phyloP scores from a whole-genome alignment of 2,329 filamentous ascomycete genomes.

The Mycosphaerella arachidis region DNA sequence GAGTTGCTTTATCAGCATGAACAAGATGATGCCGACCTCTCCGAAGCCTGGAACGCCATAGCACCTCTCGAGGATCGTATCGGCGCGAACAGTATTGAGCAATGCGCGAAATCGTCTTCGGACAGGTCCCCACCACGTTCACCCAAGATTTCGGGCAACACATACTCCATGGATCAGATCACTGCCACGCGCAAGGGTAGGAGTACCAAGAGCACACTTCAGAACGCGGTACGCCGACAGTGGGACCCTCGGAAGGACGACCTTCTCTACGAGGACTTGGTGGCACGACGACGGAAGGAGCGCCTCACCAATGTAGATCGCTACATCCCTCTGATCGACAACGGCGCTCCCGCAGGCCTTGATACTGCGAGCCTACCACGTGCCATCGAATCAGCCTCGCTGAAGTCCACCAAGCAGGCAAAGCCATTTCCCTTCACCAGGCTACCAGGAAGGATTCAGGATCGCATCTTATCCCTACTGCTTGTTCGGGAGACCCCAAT shows the following conservation, averaged over 20 bases:
- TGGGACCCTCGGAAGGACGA: conserved; percentile 12
- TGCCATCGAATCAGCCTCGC: not conserved
- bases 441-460: conserved; percentile 12
- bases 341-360: not conserved
- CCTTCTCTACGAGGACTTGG: conserved; percentile 12
- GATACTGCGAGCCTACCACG: not conserved
- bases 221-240: conserved; percentile 13
- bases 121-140: not conserved
- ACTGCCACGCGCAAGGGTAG: not conserved
- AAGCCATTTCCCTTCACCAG: conserved; percentile 13
- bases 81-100: not conserved
- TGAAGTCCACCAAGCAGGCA: not conserved
- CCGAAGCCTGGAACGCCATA: not conserved
- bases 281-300: conserved; percentile 15
- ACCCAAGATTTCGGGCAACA: not conserved
- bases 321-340: conserved; percentile 12
- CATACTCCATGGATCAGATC: not conserved
- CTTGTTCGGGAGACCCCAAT: conserved; percentile 12
- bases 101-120: not conserved
- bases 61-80: not conserved
- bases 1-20: not conserved
- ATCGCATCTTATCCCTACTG: conserved; percentile 15
- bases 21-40: not conserved
- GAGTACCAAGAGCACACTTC: not conserved
- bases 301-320: conserved; percentile 14